Conservation (phyloP, 2,329 filamentous ascomycete species). For the Colletotrichum scovillei region DNA sequence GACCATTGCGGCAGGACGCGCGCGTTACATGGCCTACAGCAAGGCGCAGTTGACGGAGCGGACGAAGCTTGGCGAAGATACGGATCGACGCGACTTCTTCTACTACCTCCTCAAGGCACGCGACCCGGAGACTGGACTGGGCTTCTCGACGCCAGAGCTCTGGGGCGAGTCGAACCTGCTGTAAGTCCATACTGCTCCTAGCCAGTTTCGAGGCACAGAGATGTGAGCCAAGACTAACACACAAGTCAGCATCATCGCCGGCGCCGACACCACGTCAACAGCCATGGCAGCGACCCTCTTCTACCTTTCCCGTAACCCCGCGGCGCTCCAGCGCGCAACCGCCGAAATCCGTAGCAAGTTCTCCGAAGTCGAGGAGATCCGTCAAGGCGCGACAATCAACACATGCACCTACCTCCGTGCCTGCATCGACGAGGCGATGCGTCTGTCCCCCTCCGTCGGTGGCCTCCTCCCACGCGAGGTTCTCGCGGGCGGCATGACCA, state of each 20-base stretch:
- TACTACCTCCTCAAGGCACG: conserved; percentile 78
- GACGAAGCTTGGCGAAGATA: conserved; percentile 73
- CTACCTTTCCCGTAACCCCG: conserved; percentile 67
- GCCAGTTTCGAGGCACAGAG: background rate
- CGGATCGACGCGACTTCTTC: conserved; percentile 79
- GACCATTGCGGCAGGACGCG: conserved; percentile 73
- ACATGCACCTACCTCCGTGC: conserved; percentile 70
- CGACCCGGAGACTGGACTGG: conserved; percentile 76
- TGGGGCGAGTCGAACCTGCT: conserved; percentile 79
- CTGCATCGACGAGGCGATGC: conserved; percentile 75
- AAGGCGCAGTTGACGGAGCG: conserved; percentile 74
- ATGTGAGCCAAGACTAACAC: background rate
- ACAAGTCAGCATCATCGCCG: conserved; percentile 69
- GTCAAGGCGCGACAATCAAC: conserved; percentile 60
- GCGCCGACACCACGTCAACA: conserved; percentile 78
- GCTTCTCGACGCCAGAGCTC: conserved; percentile 73
- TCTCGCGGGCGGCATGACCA: conserved; percentile 62
- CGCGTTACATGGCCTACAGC: conserved; percentile 78
- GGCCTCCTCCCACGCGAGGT: conserved; percentile 71
- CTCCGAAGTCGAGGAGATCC: conserved; percentile 63
- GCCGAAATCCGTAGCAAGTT: conserved; percentile 66
- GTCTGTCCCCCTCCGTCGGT: conserved; percentile 70
- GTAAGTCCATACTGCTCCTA: conserved; percentile 46
- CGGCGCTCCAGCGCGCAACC: conserved; percentile 58
- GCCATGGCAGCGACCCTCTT: conserved; percentile 73